Conservation (phyloP, 805 yeast genomes). For the Candida incommunis region DNA sequence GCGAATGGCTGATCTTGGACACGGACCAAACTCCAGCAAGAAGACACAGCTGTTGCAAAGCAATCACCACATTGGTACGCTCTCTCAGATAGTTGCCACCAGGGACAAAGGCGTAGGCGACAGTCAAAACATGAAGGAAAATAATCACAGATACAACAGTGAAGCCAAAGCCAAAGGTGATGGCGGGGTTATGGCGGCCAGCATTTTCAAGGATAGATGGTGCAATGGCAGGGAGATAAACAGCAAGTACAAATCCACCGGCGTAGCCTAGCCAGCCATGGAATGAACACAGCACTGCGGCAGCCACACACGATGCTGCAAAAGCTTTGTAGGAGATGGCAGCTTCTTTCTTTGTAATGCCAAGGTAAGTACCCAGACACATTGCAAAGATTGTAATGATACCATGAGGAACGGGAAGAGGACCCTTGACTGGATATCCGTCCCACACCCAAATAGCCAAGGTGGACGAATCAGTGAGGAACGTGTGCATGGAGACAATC, state of each 20-base stretch:
- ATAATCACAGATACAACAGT: background rate
- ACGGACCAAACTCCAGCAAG: constrained; percentile 35
- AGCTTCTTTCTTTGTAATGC: constrained; percentile 19
- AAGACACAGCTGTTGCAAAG: constrained; percentile 37
- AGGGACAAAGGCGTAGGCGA: constrained; percentile 97
- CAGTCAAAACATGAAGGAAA: constrained; percentile 46
- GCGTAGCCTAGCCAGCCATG: constrained; percentile 59
- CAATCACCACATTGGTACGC: constrained; percentile 65
- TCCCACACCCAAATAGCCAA: constrained; percentile 94
- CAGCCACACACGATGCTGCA: constrained; percentile 33
- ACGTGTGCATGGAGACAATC: constrained; percentile 56
- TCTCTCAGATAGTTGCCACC: constrained; percentile 82
- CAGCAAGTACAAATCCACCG: constrained; percentile 53
- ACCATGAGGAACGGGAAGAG: constrained; percentile 79
- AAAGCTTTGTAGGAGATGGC: constrained; percentile 23
- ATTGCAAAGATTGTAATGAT: constrained; percentile 43
- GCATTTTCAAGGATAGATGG: constrained; percentile 48
- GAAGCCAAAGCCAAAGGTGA: constrained; percentile 24
- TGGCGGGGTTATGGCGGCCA: constrained; percentile 40
- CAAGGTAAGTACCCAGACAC: constrained; percentile 40
- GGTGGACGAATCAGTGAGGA: constrained; percentile 72
- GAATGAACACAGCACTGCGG: constrained; percentile 33
- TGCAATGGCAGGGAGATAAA: constrained; percentile 47
- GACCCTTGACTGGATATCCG: constrained; percentile 80
- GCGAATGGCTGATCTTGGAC: constrained; percentile 7